Evolutionary conservation across 2,329 filamentous ascomycete genomes (phyloP).

Genomic region (Colletotrichum sp.): DNA sequence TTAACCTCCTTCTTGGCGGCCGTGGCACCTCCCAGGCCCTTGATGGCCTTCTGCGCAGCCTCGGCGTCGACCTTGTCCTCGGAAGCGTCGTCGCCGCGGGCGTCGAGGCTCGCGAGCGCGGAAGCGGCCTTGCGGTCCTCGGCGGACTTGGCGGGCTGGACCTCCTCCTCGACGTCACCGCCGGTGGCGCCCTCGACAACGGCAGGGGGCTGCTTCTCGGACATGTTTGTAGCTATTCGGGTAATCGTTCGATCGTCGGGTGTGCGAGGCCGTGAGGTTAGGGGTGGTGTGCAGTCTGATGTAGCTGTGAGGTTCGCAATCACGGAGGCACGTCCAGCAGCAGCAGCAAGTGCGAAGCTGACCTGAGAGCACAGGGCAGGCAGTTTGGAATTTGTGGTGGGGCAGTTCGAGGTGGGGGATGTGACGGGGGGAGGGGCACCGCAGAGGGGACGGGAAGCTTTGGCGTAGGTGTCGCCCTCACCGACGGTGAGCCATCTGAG

Average conservation of each 20-base stretch:
- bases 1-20: conserved; percentile 50
- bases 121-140: conserved; percentile 81
- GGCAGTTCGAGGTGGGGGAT: conserved; percentile 9
- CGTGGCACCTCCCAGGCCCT: conserved; percentile 55
- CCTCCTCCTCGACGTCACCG: conserved; percentile 64
- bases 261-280: background rate
- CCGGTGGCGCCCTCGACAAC: conserved; percentile 66
- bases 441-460: background rate
- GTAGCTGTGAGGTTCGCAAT: background rate
- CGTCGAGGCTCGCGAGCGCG: conserved; percentile 74
- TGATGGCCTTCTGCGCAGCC: conserved; percentile 75
- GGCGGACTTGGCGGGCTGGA: conserved; percentile 64
- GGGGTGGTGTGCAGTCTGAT: background rate
- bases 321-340: background rate
- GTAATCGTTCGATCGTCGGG: background rate
- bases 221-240: conserved; percentile 49
- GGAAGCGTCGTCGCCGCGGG: conserved; percentile 50
- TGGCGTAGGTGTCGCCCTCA: background rate
- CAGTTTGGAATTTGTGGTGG: conserved; percentile 12
- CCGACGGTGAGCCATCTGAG: conserved; percentile 11
- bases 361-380: background rate
- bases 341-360: background rate
- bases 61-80: conserved; percentile 65
- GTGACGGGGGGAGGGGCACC: background rate
- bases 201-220: conserved; percentile 63